Base-by-base conservation (phyloP, 2,329 filamentous ascomycete genomes). In the Cytospora leucostoma region DNA sequence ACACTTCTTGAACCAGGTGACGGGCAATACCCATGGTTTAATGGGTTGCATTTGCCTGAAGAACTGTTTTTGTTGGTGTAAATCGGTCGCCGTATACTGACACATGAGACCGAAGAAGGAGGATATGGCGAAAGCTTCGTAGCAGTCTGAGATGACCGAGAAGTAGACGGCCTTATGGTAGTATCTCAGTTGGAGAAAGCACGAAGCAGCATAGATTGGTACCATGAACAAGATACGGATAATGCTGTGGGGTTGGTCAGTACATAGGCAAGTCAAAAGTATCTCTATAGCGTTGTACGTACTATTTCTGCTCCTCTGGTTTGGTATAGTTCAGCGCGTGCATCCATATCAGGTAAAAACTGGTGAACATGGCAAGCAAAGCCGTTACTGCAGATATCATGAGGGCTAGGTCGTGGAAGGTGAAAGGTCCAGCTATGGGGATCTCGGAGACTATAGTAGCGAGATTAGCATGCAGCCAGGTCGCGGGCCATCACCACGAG, bases 161-260 rank as follows among this genome's bases (percentile, higher is more conserved):
- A 89, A 95, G 78, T 96, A 96, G 62, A 95, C 85, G 56, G 89
- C 86, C 71, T 93, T 84, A 73, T 83, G 85, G 79, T 95, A 94
- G 78, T 84, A 93, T 68, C 84, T 81, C 69, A 92, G 86, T 65
- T 87, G 88, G 44, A 94, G 82, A 72, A 91, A 91, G 38, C 90
- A 88, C 21, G 92, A 88, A 47, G 87, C 80, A 57, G 89, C 82
- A 75, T 96, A 96, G 66, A 96, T 81, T 47, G 92, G 92, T 56
- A 96, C 85, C 91, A 96, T 94, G 74, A 93, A 88, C 33, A 96
- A 83, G 68, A 96, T 94, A 56, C 92, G 90, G 70, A 96, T 93
- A 71, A 95, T 93, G 73, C 88, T 91, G 69, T 55, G 55, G 40
- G n/a, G 17, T 10, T 47, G 10, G 53, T 65, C 21, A 66, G 64